Percentiles rank a stretch among this genome's conserved stretches.
Conservation (phyloP, 2,329 filamentous ascomycete species). For the Nemania sp. region DNA sequence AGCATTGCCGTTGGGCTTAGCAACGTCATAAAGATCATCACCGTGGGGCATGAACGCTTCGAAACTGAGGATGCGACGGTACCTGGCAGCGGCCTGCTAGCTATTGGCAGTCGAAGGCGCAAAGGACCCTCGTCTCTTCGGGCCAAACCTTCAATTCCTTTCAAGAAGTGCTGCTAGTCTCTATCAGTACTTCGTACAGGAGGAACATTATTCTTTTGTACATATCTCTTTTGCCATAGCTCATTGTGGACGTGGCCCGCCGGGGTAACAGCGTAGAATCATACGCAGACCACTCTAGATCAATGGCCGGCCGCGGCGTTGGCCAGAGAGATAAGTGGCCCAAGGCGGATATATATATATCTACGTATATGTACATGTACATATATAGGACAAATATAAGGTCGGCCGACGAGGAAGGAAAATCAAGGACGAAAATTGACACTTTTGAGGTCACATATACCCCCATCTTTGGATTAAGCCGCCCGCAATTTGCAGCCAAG, state of each 20-base stretch:
- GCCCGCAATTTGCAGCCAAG: too few species aligned
- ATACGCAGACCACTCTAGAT: too few species aligned
- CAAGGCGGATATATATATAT: too few species aligned
- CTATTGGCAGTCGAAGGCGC: constrained; percentile 38
- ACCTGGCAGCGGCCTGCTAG: constrained; percentile 44
- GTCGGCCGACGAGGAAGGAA: constrained; percentile 18
- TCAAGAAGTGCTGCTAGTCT: constrained; percentile 24
- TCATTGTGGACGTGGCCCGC: constrained; percentile 1
- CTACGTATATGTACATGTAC: constrained; percentile 20
- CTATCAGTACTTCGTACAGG: not conserved
- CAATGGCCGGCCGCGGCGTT: too few species aligned
- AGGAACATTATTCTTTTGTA: constrained; percentile 20
- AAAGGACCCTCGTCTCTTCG: constrained; percentile 36
- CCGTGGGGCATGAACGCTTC: constrained; percentile 67
- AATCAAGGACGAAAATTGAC: constrained; percentile 21
- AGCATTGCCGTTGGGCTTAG: constrained; percentile 73
- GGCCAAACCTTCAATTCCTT: constrained; percentile 15
- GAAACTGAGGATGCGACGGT: constrained; percentile 45
- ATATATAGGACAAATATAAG: constrained; percentile 18
- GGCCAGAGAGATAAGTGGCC: too few species aligned
- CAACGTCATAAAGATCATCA: constrained; percentile 72
- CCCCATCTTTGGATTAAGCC: constrained; percentile 10
- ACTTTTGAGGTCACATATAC: constrained; percentile 18
- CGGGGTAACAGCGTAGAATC: too few species aligned
- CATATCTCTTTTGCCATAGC: constrained; percentile 18